Evolutionary conservation across 805 yeast genomes (phyloP).

Genomic region (Brettanomyces custersianus): DNA sequence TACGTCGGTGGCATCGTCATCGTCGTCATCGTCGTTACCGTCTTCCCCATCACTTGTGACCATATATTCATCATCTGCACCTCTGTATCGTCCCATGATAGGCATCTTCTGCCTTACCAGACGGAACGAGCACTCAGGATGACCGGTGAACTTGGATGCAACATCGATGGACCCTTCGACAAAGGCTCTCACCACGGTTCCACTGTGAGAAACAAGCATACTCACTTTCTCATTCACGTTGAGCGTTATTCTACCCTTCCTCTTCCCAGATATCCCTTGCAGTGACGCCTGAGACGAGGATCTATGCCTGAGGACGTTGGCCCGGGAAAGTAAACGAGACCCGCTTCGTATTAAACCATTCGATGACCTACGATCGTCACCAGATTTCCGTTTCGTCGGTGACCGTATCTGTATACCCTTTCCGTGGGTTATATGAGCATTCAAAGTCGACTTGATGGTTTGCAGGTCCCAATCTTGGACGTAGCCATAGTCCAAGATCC

Average conservation of each 20-base stretch:
- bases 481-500: constrained; percentile 68
- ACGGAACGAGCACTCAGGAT: constrained; percentile 78
- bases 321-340: not conserved
- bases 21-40: constrained; percentile 11
- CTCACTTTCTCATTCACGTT: constrained; percentile 71
- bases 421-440: constrained; percentile 5
- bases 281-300: constrained; percentile 4
- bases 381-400: not conserved
- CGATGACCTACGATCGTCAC: not conserved
- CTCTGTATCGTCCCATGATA: constrained; percentile 1
- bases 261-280: constrained; percentile 37
- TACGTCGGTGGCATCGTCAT: constrained; percentile 4
- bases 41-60: constrained; percentile 3
- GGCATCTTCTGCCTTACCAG: constrained; percentile 25
- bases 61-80: not conserved
- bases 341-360: constrained; percentile 1
- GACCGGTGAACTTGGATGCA: constrained; percentile 68
- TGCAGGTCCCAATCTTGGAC: constrained; percentile 56
- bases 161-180: constrained; percentile 70
- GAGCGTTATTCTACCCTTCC: constrained; percentile 71
- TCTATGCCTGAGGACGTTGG: not conserved
- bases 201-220: constrained; percentile 56
- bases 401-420: not conserved
- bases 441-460: constrained; percentile 23
- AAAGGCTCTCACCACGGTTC: constrained; percentile 55